phyloP scores from a whole-genome alignment of 768 basidiomycete species.

The Panaeolus cyanescens region DNA sequence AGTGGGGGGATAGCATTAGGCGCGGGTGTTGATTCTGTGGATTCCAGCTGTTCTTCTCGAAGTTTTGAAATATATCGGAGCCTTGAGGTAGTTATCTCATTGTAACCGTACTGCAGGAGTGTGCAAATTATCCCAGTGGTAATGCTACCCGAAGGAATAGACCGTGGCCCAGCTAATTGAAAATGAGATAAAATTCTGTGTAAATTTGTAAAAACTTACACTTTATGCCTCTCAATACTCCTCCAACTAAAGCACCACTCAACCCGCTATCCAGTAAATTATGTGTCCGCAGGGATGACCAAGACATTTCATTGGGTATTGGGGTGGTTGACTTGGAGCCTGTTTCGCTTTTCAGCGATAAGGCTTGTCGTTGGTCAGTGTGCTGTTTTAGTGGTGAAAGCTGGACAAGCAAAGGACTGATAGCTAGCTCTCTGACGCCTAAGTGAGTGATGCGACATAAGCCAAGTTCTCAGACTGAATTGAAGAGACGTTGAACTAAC shows the following conservation, averaged over 20 bases:
- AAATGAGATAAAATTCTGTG: conserved; percentile 3
- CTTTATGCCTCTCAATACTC: conserved; percentile 52
- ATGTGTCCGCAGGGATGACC: conserved; percentile 56
- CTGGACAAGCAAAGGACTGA: conserved; percentile 61
- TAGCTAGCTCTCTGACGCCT: conserved; percentile 65
- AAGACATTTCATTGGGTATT: conserved; percentile 30
- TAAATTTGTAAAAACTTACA: conserved; percentile 43
- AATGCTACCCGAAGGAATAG: conserved; percentile 58
- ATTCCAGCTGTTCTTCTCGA: conserved; percentile 14
- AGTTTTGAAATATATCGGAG: conserved; percentile 54
- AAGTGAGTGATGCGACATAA: too few relatives aligned
- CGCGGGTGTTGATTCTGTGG: background rate
- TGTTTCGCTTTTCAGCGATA: conserved; percentile 10
- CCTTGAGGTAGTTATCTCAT: conserved; percentile 64
- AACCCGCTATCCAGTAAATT: conserved; percentile 71
- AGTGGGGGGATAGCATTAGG: conserved; percentile 4
- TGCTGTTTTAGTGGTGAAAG: conserved; percentile 50
- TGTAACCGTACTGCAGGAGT: conserved; percentile 66
- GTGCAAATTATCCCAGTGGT: conserved; percentile 62
- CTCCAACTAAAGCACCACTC: conserved; percentile 72
- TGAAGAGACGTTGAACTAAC: conserved; percentile 46
- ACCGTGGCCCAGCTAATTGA: conserved; percentile 59
- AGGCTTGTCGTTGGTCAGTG: conserved; percentile 36
- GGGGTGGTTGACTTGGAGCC: background rate
- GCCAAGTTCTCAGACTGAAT: too few relatives aligned